Evolutionary conservation across 106 monocot genomes (phyloP), one percentile per base, ranked within the genome.

Genomic region (Iris macrosiphon): DNA sequence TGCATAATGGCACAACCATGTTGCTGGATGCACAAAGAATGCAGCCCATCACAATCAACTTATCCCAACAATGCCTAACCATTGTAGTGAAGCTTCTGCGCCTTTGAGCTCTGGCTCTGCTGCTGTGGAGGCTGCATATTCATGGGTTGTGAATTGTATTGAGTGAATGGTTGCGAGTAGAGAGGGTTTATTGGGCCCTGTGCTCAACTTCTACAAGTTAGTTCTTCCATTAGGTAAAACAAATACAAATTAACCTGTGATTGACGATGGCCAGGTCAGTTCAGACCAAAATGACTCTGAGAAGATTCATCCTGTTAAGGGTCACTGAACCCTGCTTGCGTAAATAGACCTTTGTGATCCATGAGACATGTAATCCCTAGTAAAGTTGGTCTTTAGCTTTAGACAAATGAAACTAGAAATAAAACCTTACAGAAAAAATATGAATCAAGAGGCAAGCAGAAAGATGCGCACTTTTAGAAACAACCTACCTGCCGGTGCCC

Each of bases 261-360:
- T 50, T 90, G 98, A 55, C 72, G 98, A 41, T 79, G 66, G 26
- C 67, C 63, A 40, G 76, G 61, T 26, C 73, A 72, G 33, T 74
- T 57, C 45, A 75, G 55, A 62, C 78, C 67, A 63, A 70, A 98
- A 66, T 91, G 79, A 21, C 16, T 40, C 33, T 58, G 57, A 32
- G 57, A 26, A 27, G 57, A 28, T 58, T 58, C 57, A 58, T 58
- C 57, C 41, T 58, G 57, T 16, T 39, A 58, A 11, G 57, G 40
- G 38, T 58, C 87, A 70, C 57, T 81, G 44, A 85, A 91, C 12
- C 77, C 83, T 5, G 72, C 75, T 72, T 98, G 98, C 11, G 91
- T 84, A 45, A 85, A 98, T 49, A 98, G 58, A 7, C 91, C 98
- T 80, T n/a, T 87, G 98, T 7, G 87, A 75, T 49, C 87, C 91